phyloP scores from a whole-genome alignment of 129 eudicot genomes.

The Artemisia tridentata region DNA sequence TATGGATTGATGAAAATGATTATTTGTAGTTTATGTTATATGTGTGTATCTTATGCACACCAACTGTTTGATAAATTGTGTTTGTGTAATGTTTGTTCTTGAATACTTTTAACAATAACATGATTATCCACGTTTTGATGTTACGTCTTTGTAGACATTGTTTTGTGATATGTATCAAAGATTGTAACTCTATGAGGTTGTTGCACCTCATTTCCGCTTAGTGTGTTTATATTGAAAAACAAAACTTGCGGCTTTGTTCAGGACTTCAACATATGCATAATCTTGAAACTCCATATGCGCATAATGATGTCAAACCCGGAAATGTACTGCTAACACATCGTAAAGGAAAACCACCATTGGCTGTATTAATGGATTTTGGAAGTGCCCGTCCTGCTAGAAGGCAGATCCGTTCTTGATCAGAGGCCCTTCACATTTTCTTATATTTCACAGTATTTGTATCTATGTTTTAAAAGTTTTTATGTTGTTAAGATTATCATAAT shows the following conservation, averaged over 20 bases:
- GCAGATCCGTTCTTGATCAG: conserved; percentile 87
- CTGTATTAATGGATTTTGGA: conserved; percentile 94
- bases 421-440: conserved; percentile 43
- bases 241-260: conserved; percentile 77
- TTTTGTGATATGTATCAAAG: conserved; percentile 2
- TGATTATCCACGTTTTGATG: background rate
- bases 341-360: conserved; percentile 88
- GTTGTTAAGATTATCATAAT: no score
- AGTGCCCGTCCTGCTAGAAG: conserved; percentile 92
- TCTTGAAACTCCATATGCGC: conserved; percentile 90
- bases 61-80: no score
- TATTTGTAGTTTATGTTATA: no score
- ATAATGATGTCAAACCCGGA: conserved; percentile 94
- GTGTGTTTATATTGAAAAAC: conserved; percentile 8
- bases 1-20: no score
- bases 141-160: background rate
- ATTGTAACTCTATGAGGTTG: background rate
- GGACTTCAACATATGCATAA: conserved; percentile 95
- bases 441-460: background rate
- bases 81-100: background rate
- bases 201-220: background rate
- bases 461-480: background rate
- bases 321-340: conserved; percentile 75
- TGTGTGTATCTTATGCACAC: no score
- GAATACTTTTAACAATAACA: background rate